phyloP scores from a whole-genome alignment of 2,329 filamentous ascomycete species.

The Bipolaris victoriae region DNA sequence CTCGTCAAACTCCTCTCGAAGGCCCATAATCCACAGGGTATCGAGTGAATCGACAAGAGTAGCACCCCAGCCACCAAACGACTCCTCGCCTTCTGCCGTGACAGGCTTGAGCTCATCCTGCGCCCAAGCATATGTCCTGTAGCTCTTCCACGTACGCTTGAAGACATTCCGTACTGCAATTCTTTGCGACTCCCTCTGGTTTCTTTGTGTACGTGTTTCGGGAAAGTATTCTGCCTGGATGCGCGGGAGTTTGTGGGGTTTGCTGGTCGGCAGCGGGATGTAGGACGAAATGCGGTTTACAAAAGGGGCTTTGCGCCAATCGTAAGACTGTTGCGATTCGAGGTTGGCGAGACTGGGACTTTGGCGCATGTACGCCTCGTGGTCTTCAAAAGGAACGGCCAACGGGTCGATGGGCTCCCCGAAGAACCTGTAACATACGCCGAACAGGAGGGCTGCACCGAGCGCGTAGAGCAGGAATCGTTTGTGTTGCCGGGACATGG shows the following conservation, averaged over 20 bases:
- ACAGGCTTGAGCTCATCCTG: conserved; percentile 56
- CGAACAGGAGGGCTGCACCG: conserved; percentile 30
- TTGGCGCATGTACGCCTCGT: conserved; percentile 44
- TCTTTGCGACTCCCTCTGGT: conserved; percentile 40
- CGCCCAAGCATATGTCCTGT: conserved; percentile 54
- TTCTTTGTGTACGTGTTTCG: conserved; percentile 40
- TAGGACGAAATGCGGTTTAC: conserved; percentile 47
- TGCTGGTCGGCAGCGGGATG: conserved; percentile 47
- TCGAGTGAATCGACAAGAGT: conserved; percentile 56
- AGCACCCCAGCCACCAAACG: conserved; percentile 58
- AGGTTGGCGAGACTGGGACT: conserved; percentile 20
- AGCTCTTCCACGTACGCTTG: conserved; percentile 52
- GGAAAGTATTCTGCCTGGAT: conserved; percentile 50
- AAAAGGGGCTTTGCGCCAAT: conserved; percentile 53
- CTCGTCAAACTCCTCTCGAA: conserved; percentile 56
- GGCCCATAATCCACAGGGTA: conserved; percentile 57
- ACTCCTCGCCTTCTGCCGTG: conserved; percentile 46
- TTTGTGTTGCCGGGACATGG: conserved; percentile 42
- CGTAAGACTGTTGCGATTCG: conserved; percentile 37
- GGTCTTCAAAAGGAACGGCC: conserved; percentile 36
- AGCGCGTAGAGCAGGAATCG: conserved; percentile 37
- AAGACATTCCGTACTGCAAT: conserved; percentile 52
- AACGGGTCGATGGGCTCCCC: conserved; percentile 36
- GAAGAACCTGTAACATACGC: conserved; percentile 38
- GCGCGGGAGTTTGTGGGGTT: conserved; percentile 46